phyloP scores from a whole-genome alignment of 768 basidiomycete species.

The Collybiopsis luxurians region DNA sequence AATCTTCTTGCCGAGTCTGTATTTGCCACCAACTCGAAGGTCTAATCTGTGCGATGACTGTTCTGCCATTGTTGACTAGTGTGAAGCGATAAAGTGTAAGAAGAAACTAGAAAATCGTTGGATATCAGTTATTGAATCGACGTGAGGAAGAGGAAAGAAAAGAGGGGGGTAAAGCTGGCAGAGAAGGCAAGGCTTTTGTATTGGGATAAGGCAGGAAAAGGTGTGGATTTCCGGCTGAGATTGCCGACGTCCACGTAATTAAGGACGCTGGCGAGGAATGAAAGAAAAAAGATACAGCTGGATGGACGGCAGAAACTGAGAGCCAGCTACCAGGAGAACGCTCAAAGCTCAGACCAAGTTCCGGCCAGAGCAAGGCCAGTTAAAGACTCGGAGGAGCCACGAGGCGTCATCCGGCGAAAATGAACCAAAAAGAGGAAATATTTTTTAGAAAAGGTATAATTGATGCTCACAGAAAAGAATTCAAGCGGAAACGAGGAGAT shows the following conservation, averaged over 20 bases:
- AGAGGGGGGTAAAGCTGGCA: background rate
- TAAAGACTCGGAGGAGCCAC: background rate
- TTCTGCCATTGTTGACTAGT: constrained; percentile 63
- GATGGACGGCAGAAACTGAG: background rate
- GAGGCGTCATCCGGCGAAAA: background rate
- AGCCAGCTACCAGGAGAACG: background rate
- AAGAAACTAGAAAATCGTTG: constrained; percentile 9
- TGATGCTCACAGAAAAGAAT: constrained; percentile 23
- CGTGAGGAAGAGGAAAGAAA: background rate
- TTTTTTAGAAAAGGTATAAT: background rate
- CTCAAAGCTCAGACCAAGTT: background rate
- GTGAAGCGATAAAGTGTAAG: constrained; percentile 9
- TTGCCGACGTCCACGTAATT: constrained; percentile 9
- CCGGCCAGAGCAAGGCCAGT: background rate
- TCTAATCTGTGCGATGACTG: constrained; percentile 69
- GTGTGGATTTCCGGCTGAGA: constrained; percentile 10
- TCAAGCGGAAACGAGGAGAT: constrained; percentile 5
- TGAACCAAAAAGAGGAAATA: background rate
- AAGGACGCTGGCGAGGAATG: background rate
- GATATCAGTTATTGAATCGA: background rate
- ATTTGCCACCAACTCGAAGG: constrained; percentile 90
- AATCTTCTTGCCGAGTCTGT: constrained; percentile 98
- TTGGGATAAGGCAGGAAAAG: constrained; percentile 18
- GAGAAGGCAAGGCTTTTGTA: constrained; percentile 16
- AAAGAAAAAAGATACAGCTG: background rate